Base-by-base conservation (phyloP, 2,329 filamentous ascomycete species). In the Penicillium sp. region DNA sequence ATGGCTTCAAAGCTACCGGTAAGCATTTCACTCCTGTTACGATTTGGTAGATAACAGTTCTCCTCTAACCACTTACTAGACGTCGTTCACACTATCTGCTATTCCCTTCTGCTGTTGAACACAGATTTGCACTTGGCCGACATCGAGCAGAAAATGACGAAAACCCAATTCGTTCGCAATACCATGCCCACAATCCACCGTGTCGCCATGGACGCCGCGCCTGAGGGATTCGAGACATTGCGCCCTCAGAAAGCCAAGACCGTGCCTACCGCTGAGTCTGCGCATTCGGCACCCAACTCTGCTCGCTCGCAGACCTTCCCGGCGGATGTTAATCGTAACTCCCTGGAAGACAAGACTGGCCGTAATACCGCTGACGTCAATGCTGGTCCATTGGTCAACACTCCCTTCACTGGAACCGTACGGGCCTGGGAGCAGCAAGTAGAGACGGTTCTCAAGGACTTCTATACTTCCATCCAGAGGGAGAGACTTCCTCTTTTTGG, bases 101-200 rank as follows among this genome's bases (percentile, higher is more conserved):
- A 98, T 76, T 97, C 95, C 1, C 87, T 99, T 64, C 88, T 99
- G 71, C 83, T 99, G 11, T 83, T 99, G 63, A 99, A 99, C 70
- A 99, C 95, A 36, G 95, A 99, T 79, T 81, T 99, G 56, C 94
- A 99, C 70, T 77, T 98, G 70, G 95, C 94, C 59, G 93, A 98
- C 71, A 96, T 98, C 67, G 92, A 96, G 61, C 87, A 90, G 68
- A 96, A 96, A 79, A 99, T 99, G 95, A 98, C 94, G 1, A 87
- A 90, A 56, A 89, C 84, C 63, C 94, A 98, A 70, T 99, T 98
- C 70, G 86, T 99, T 72, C 96, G 96, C 77, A 99, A 99, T 72
- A 97, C 95, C 4, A 88, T 98, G 82, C 89, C 90, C 0, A 96
- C 94, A 0, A 90, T 99, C 62, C 87, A 86, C 59, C 87, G 92